Percentiles rank a stretch among this genome's conserved stretches.
phyloP scores from a whole-genome alignment of 148 eudicot species.

The Chenopodium album region DNA sequence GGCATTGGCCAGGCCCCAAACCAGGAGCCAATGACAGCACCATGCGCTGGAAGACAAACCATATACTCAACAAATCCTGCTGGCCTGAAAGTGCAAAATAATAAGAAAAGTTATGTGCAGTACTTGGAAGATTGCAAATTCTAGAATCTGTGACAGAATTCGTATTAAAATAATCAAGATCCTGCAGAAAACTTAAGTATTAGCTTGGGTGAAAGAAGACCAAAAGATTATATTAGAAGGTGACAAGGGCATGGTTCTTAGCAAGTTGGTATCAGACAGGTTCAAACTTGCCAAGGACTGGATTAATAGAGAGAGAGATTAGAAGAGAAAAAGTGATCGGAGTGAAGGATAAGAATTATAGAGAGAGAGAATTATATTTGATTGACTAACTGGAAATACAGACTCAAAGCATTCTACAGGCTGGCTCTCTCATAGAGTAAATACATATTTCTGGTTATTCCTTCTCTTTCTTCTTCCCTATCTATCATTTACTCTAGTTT shows the following conservation, averaged over 20 bases:
- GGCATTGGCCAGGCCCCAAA: conserved; percentile 99
- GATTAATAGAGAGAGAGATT: no score
- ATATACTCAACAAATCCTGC: conserved; percentile 56
- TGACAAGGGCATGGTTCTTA: neutral
- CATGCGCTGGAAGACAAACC: conserved; percentile 87
- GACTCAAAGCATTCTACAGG: no score
- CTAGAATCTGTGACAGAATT: neutral
- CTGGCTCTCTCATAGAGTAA: no score
- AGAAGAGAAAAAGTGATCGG: no score
- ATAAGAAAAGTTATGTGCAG: conserved; percentile 3
- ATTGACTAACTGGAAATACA: no score
- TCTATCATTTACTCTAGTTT: neutral
- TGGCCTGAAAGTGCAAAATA: conserved; percentile 47
- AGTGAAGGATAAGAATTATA: no score
- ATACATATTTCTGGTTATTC: neutral
- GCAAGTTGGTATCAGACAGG: neutral
- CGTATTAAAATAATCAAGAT: neutral
- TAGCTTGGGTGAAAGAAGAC: neutral
- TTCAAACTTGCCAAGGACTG: neutral
- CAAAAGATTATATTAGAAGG: neutral
- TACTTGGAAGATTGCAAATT: neutral
- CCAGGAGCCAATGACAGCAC: conserved; percentile 93
- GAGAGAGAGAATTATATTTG: no score
- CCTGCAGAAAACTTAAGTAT: neutral
- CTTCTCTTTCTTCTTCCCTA: neutral